phyloP scores from a whole-genome alignment of 1,284 basidiomycete genomes.

The Apiotrichum gracile region DNA sequence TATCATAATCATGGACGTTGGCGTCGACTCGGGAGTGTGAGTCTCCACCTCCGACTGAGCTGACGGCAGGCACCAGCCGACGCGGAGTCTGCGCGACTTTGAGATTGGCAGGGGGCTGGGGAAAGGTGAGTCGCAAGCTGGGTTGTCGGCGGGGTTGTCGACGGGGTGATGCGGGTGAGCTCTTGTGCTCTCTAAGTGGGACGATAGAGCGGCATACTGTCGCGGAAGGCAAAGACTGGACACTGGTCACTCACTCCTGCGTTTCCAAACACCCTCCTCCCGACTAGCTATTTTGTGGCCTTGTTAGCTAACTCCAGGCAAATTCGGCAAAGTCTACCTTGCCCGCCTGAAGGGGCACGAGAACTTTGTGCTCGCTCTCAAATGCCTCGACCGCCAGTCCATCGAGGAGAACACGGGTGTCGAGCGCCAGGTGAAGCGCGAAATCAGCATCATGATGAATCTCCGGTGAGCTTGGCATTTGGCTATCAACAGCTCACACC shows the following conservation, averaged over 20 bases:
- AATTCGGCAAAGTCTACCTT: conserved; percentile 94
- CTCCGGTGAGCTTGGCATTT: conserved; percentile 18
- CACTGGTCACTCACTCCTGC: too few species aligned
- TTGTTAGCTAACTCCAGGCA: conserved; percentile 16
- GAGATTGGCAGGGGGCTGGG: conserved; percentile 92
- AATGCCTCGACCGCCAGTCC: conserved; percentile 16
- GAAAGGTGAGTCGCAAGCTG: conserved; percentile 70
- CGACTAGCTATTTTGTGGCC: not conserved
- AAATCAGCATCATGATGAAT: conserved; percentile 81
- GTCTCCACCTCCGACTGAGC: not conserved
- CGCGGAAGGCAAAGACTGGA: too few species aligned
- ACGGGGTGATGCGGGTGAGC: not conserved
- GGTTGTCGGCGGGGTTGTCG: not conserved
- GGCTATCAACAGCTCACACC: not conserved
- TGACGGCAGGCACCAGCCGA: not conserved
- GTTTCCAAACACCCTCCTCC: too few species aligned
- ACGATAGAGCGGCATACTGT: not conserved
- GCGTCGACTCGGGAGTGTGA: not conserved
- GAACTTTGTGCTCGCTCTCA: conserved; percentile 15
- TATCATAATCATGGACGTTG: not conserved
- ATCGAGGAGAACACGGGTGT: conserved; percentile 68
- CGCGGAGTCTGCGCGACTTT: conserved; percentile 51
- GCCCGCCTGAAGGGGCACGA: conserved; percentile 74
- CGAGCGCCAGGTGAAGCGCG: conserved; percentile 87
- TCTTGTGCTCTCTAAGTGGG: not conserved